Evolutionary conservation across 495 filamentous ascomycete genomes (phyloP).

Genomic region (Neohortaea acidophila): DNA sequence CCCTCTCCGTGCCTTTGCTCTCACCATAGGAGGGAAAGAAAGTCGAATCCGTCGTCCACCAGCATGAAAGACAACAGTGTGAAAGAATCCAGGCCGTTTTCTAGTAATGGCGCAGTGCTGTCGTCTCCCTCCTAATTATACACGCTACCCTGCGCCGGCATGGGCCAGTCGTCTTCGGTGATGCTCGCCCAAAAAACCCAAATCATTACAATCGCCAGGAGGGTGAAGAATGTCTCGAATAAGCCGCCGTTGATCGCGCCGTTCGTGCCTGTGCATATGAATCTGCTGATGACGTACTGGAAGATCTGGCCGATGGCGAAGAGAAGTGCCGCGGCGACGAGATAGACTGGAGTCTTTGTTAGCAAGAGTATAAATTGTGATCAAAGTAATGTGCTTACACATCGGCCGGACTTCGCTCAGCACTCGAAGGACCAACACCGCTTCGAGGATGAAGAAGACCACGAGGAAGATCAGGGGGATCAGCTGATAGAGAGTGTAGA

Average conservation of each 20-base stretch:
- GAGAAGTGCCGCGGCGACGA: slow-evolving; percentile 53
- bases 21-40: no score
- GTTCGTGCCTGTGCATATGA: slow-evolving; percentile 66
- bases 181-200: slow-evolving; percentile 99
- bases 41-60: no score
- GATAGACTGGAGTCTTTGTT: slow-evolving; percentile 44
- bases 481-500: slow-evolving; percentile 90
- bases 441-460: slow-evolving; percentile 67
- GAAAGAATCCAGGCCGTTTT: no score
- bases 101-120: no score
- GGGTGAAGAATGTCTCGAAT: slow-evolving; percentile 86
- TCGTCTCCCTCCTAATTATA: slow-evolving; percentile 11
- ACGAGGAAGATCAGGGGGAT: slow-evolving; percentile 77
- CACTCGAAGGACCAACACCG: slow-evolving; percentile 64
- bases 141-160: slow-evolving; percentile 29
- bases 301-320: slow-evolving; percentile 93
- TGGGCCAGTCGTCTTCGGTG: slow-evolving; percentile 96
- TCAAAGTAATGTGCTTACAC: slow-evolving; percentile 39
- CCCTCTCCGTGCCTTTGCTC: no score
- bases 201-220: slow-evolving; percentile 61
- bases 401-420: slow-evolving; percentile 79
- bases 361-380: slow-evolving; percentile 10
- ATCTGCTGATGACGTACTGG: slow-evolving; percentile 79
- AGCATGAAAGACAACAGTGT: no score
- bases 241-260: slow-evolving; percentile 85